Percentiles rank a stretch among this genome's conserved stretches.
phyloP scores from a whole-genome alignment of 2,329 filamentous ascomycete species.

The Fusarium mundagurra region DNA sequence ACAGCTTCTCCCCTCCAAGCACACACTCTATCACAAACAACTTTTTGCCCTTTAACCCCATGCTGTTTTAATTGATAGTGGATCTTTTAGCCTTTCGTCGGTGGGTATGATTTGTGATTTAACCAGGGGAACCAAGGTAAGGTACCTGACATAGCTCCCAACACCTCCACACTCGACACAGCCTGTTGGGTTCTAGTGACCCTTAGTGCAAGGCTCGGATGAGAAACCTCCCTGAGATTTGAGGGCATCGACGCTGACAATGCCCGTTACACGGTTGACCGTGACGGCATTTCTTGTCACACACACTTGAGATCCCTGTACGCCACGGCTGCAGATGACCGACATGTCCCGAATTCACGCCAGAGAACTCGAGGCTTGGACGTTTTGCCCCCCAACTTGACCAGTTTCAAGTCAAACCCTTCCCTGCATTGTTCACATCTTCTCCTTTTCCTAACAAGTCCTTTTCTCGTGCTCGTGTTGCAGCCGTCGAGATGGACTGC shows the following conservation, averaged over 20 bases:
- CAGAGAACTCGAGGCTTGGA: constrained; percentile 21
- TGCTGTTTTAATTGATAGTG: constrained; percentile 36
- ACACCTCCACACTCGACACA: constrained; percentile 37
- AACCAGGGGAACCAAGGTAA: constrained; percentile 34
- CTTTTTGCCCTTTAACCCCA: constrained; percentile 29
- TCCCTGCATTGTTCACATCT: background rate
- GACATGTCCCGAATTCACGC: constrained; percentile 44
- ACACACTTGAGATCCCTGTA: constrained; percentile 32
- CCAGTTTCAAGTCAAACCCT: constrained; percentile 18
- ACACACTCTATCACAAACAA: constrained; percentile 32
- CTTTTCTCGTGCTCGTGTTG: constrained; percentile 23
- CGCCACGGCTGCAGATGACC: constrained; percentile 31
- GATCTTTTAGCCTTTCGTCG: constrained; percentile 26
- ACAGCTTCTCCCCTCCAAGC: constrained; percentile 30
- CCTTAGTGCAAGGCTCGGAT: constrained; percentile 29
- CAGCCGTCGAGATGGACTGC: constrained; percentile 41
- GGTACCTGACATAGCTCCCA: constrained; percentile 36
- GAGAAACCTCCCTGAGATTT: constrained; percentile 24
- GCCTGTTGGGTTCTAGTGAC: constrained; percentile 34
- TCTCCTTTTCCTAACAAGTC: constrained; percentile 5
- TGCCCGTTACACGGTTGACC: constrained; percentile 14
- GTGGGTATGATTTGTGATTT: constrained; percentile 34
- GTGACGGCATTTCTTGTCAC: constrained; percentile 41
- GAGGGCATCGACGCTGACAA: constrained; percentile 18
- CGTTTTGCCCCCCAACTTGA: constrained; percentile 12